Percentiles rank a stretch among this genome's conserved stretches.
These are phyloP conservation scores for Drechslerella coelobrocha DNA, from an alignment of 2,329 filamentous ascomycete genomes.

Conservation along the genomic window DNA sequence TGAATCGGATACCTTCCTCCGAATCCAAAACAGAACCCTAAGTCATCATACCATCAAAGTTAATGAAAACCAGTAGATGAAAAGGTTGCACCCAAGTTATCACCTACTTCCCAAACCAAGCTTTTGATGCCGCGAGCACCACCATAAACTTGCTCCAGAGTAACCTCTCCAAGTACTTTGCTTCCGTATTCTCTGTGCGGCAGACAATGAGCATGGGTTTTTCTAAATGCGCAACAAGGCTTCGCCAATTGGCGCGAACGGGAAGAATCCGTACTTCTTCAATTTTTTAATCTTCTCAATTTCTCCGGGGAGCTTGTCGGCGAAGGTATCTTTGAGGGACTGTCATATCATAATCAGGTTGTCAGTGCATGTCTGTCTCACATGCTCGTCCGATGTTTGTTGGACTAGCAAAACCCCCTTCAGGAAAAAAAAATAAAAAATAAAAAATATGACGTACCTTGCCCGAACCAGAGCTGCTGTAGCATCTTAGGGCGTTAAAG, in stretches of 20 bases:
- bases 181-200: slow-evolving; percentile 81
- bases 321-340: slow-evolving; percentile 98
- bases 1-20: slow-evolving; percentile 99
- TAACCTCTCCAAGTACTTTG: slow-evolving; percentile 97
- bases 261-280: slow-evolving; percentile 72
- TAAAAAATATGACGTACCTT: slow-evolving; percentile 46
- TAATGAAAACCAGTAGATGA: neutral
- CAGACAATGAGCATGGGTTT: slow-evolving; percentile 54
- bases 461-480: slow-evolving; percentile 32
- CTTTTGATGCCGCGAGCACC: slow-evolving; percentile 99
- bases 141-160: slow-evolving; percentile 98
- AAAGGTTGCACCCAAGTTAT: slow-evolving; percentile 24
- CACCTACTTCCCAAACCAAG: slow-evolving; percentile 86
- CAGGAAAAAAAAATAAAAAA: slow-evolving; percentile 6
- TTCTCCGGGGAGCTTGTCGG: slow-evolving; percentile 92
- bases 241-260: neutral
- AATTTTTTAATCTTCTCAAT: slow-evolving; percentile 99
- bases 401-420: slow-evolving; percentile 8
- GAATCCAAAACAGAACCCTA: slow-evolving; percentile 91
- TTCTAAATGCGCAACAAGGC: neutral
- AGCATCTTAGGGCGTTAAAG: slow-evolving; percentile 39
- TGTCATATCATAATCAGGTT: slow-evolving; percentile 58
- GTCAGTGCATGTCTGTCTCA: slow-evolving; percentile 10
- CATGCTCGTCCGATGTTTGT: slow-evolving; percentile 42
- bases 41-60: slow-evolving; percentile 14